Evolutionary conservation across 306 rosid species (phyloP).

Genomic region (Sphenostylis stenocarpa): DNA sequence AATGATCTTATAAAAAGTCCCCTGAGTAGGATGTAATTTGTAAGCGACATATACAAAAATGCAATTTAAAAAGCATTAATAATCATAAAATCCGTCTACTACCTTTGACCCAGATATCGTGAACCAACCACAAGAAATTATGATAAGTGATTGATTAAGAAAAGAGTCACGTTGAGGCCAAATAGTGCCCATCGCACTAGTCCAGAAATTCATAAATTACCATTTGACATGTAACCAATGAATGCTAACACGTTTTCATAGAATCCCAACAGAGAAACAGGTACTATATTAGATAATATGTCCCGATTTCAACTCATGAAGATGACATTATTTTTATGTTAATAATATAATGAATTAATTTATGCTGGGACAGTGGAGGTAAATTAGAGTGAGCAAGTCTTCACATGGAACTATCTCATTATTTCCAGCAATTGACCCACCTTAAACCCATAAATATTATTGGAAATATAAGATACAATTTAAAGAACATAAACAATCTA

Average conservation of each 20-base stretch:
- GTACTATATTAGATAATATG: neutral
- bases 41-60: neutral
- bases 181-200: neutral
- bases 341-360: neutral
- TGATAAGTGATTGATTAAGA: neutral
- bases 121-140: neutral
- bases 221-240: neutral
- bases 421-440: slow-evolving; percentile 5
- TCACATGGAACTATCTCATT: neutral
- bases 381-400: neutral
- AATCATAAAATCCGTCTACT: neutral
- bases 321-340: neutral
- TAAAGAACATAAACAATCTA: neutral
- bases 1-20: neutral
- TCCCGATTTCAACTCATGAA: neutral
- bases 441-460: neutral
- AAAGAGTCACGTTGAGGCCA: neutral
- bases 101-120: neutral
- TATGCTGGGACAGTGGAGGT: neutral
- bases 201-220: neutral
- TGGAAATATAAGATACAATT: neutral
- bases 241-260: neutral
- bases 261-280: neutral
- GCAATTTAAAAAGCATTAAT: neutral
- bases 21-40: neutral